These are phyloP conservation scores for Xylaria castorea DNA, from an alignment of 495 filamentous ascomycete genomes.

Conservation along the genomic window DNA sequence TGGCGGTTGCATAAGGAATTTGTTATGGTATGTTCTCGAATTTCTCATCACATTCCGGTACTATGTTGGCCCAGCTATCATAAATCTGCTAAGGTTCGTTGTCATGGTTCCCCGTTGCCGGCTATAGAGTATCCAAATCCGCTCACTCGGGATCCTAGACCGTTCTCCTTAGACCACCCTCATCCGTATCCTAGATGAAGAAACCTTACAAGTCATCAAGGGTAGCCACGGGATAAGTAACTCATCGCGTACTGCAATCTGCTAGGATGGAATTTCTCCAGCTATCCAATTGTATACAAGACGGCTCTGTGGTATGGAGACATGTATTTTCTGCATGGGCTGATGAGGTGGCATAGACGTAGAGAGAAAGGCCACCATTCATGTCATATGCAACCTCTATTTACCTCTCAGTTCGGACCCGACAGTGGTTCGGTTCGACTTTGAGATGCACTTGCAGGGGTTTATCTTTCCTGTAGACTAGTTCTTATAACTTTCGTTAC, in stretches of 20 bases:
- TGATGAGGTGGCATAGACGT: background rate
- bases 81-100: too few species aligned
- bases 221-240: background rate
- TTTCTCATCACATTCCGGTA: background rate
- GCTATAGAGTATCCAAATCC: too few species aligned
- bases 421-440: background rate
- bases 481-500: background rate
- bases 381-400: background rate
- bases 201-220: background rate
- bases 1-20: background rate
- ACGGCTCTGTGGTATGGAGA: background rate
- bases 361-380: background rate
- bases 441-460: background rate
- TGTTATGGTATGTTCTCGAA: background rate
- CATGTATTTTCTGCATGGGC: background rate
- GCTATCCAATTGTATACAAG: background rate
- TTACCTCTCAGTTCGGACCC: background rate
- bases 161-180: slow-evolving; percentile 10
- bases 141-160: background rate
- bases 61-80: background rate
- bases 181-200: background rate
- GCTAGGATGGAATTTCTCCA: background rate
- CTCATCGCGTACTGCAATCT: background rate
- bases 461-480: background rate
- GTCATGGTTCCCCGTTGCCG: background rate